phyloP scores from a whole-genome alignment of 257 asterid species.

The Dorcoceras hygrometricum region DNA sequence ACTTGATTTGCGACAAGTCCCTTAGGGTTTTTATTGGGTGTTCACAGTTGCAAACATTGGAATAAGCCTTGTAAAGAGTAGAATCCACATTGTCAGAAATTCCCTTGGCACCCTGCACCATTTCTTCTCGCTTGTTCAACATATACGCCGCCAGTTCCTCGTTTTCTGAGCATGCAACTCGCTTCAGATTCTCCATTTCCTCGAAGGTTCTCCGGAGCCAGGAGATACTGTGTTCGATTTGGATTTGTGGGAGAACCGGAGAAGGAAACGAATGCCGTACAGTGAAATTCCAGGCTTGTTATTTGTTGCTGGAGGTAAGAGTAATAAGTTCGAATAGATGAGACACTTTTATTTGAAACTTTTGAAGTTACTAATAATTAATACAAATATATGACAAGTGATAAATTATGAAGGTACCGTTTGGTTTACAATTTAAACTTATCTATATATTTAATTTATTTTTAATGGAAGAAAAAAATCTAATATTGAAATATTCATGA shows the following conservation, averaged over 20 bases:
- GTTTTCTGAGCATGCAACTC: constrained; percentile 59
- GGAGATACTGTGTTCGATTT: neutral
- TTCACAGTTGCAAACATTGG: constrained; percentile 60
- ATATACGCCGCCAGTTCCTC: constrained; percentile 61
- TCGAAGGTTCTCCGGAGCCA: neutral
- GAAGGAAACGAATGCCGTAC: neutral
- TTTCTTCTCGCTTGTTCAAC: constrained; percentile 63
- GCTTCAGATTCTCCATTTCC: constrained; percentile 44
- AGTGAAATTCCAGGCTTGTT: no score
- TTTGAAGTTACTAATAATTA: no score
- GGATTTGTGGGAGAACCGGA: neutral
- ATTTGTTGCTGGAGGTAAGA: no score
- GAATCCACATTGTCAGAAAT: constrained; percentile 68
- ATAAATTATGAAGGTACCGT: no score
- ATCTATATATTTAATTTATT: no score
- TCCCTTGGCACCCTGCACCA: constrained; percentile 65
- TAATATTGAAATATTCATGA: no score
- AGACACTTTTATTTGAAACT: no score
- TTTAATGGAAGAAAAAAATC: no score
- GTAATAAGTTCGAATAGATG: no score
- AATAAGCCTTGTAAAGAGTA: constrained; percentile 68
- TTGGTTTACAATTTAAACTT: no score
- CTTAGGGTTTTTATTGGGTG: constrained; percentile 56
- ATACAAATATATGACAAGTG: no score
- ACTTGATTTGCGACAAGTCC: constrained; percentile 76